Base-by-base conservation (phyloP, 139 green algal species). In the Coelastrella sp. region DNA sequence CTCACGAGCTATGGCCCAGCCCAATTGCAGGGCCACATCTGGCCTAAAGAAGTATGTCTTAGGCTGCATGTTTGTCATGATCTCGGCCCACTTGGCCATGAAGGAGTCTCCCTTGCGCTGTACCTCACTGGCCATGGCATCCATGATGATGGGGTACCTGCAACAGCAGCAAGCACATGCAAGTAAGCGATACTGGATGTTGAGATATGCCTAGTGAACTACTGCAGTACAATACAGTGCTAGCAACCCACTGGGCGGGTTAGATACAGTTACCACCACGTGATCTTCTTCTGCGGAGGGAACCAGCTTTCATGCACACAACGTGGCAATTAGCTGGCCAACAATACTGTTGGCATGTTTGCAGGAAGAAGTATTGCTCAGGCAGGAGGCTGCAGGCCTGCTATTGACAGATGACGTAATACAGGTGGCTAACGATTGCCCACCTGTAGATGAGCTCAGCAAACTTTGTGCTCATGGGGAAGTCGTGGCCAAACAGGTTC, bases 51-150 rank as follows among this genome's bases (percentile, higher is more conserved):
- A 98, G 89, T 98, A 97, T 40, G 94, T 96, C 92, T 98, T 98
- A 76, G 95, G 95, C 40, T 92, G 90, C 94, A 98, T 98, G 93
- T 90, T 93, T 63, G 95, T 98, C 93, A 97, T 97, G 59, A 97
- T 92, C 91, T 98, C 95, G 6, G 95, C 95, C 95, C 95, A 83
- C 75, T 86, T 93, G 35, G 86, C 64, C 94, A 97, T 97, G 88
- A 98, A 95, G 17, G 79, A 40, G 86, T 98, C 95, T 3, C 95
- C 95, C 86, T 91, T 91, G 80, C 90, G 91, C 89, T 96, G 91
- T 88, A 96, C 95, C 88, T 98, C 95, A 60, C 89, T 94, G 41
- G 95, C 95, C 66, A 93, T 91, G 0, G 95, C 95, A 71, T 98
- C 95, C 90, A 98, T 89, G 81, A 84, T 81, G 75, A 93, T 89